phyloP scores from a whole-genome alignment of 192 early-diverging fungal genomes.

The Coemansia pectinata region DNA sequence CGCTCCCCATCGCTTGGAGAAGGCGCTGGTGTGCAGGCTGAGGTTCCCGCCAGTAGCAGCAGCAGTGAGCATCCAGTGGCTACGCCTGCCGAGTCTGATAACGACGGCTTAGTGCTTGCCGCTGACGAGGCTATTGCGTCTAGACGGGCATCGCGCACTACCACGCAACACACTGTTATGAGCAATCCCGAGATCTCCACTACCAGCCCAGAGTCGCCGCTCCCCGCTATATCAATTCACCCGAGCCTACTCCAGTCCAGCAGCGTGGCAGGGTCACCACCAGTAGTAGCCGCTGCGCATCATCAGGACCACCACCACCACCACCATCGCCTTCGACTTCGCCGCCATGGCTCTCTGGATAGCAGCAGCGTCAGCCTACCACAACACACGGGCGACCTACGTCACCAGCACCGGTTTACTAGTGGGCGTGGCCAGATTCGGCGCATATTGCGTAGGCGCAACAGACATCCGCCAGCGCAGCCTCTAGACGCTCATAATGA shows the following conservation, averaged over 20 bases:
- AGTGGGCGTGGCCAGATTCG: slow-evolving; percentile 10
- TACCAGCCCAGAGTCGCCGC: not conserved
- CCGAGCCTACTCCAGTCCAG: slow-evolving; percentile 13
- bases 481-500: not conserved
- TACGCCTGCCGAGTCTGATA: slow-evolving; percentile 1
- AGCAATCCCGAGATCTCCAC: slow-evolving; percentile 25
- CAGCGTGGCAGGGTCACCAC: not conserved
- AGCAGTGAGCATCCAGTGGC: not conserved
- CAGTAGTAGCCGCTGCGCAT: not conserved
- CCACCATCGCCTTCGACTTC: not conserved
- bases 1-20: not conserved
- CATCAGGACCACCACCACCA: not conserved
- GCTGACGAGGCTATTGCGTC: slow-evolving; percentile 30
- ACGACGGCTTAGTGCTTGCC: slow-evolving; percentile 30
- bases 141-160: slow-evolving; percentile 15
- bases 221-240: slow-evolving; percentile 16
- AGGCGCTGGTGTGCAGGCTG: not conserved
- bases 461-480: not conserved
- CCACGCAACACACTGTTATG: slow-evolving; percentile 14
- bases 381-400: not conserved
- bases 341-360: not conserved
- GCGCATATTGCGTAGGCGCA: slow-evolving; percentile 28
- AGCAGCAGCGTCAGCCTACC: not conserved
- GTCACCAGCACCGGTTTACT: slow-evolving; percentile 7
- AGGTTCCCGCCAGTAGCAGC: not conserved